A percentile compares a stretch with the other conserved stretches of the same genome.
Evolutionary conservation across 495 filamentous ascomycete species (phyloP).

Genomic region (Entonaema liquescens): DNA sequence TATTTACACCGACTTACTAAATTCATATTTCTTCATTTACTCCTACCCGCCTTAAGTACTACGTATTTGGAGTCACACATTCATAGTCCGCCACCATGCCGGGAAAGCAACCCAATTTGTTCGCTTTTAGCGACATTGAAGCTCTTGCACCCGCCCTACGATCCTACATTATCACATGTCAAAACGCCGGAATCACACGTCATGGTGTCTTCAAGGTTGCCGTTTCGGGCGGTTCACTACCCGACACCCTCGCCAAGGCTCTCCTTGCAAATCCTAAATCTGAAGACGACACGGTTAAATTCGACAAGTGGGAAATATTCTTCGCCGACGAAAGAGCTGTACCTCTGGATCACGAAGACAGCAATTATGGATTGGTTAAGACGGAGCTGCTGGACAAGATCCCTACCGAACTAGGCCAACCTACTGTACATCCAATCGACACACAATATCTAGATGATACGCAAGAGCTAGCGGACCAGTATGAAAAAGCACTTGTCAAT

Average conservation of each 20-base stretch:
- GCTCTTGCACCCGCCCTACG: slow-evolving; percentile 78
- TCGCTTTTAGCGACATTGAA: slow-evolving; percentile 74
- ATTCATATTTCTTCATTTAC: slow-evolving; percentile 8
- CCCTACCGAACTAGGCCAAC: slow-evolving; percentile 68
- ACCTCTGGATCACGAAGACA: slow-evolving; percentile 88
- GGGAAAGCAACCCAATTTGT: slow-evolving; percentile 81
- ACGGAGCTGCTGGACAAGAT: slow-evolving; percentile 88
- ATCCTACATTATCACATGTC: slow-evolving; percentile 78
- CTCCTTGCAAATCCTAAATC: slow-evolving; percentile 71
- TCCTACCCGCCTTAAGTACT: background rate
- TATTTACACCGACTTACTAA: background rate
- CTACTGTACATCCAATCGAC: slow-evolving; percentile 82
- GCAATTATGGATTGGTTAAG: slow-evolving; percentile 91
- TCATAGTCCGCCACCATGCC: slow-evolving; percentile 58
- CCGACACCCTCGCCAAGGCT: slow-evolving; percentile 79
- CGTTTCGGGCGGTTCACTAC: slow-evolving; percentile 94
- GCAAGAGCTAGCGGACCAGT: slow-evolving; percentile 91
- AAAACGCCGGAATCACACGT: slow-evolving; percentile 78
- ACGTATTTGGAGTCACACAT: background rate
- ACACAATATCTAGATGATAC: slow-evolving; percentile 74
- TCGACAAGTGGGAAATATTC: slow-evolving; percentile 95
- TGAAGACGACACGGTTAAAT: slow-evolving; percentile 71
- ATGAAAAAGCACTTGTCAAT: slow-evolving; percentile 86
- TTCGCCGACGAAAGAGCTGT: slow-evolving; percentile 97
- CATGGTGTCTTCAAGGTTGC: slow-evolving; percentile 89